A percentile compares a stretch with the other conserved stretches of the same genome.
Evolutionary conservation across 129 eudicot genomes (phyloP).

Genomic region (Kitagawia praeruptora): DNA sequence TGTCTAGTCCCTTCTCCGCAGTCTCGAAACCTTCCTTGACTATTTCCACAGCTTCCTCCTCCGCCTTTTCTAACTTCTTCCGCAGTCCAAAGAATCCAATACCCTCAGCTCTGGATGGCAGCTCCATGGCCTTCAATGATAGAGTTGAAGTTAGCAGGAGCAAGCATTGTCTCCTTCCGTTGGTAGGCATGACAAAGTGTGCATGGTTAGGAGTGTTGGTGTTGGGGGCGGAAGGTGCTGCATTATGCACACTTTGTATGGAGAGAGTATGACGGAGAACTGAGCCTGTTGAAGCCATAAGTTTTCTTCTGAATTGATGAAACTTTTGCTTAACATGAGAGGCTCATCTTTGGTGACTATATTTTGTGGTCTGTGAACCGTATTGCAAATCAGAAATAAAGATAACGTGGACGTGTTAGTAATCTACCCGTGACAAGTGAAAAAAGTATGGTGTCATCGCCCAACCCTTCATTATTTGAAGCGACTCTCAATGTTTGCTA

Average conservation of each 20-base stretch:
- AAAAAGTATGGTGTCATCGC: neutral
- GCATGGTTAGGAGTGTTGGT: slow-evolving; percentile 19
- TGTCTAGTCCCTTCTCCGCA: slow-evolving; percentile 49
- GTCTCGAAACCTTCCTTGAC: slow-evolving; percentile 70
- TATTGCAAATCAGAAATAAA: neutral
- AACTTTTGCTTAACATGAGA: neutral
- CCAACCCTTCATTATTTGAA: too few relatives aligned
- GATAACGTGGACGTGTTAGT: neutral
- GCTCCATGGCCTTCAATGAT: slow-evolving; percentile 39
- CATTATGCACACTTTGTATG: slow-evolving; percentile 22
- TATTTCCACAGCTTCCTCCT: slow-evolving; percentile 65
- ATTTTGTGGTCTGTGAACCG: slow-evolving; percentile 1
- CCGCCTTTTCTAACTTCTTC: slow-evolving; percentile 61
- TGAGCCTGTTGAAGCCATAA: slow-evolving; percentile 46
- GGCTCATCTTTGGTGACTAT: slow-evolving; percentile 5
- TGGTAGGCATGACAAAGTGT: slow-evolving; percentile 20
- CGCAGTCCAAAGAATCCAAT: slow-evolving; percentile 78
- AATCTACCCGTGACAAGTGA: neutral
- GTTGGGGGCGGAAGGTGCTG: slow-evolving; percentile 18
- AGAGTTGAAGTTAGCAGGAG: slow-evolving; percentile 48
- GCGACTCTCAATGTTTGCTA: too few relatives aligned
- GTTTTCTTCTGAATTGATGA: neutral
- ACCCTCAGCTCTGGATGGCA: slow-evolving; percentile 60
- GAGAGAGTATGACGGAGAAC: slow-evolving; percentile 20
- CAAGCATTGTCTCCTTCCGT: slow-evolving; percentile 47